Evolutionary conservation across 1,284 basidiomycete genomes (phyloP).

Genomic region (Cystobasidium slooffiae): DNA sequence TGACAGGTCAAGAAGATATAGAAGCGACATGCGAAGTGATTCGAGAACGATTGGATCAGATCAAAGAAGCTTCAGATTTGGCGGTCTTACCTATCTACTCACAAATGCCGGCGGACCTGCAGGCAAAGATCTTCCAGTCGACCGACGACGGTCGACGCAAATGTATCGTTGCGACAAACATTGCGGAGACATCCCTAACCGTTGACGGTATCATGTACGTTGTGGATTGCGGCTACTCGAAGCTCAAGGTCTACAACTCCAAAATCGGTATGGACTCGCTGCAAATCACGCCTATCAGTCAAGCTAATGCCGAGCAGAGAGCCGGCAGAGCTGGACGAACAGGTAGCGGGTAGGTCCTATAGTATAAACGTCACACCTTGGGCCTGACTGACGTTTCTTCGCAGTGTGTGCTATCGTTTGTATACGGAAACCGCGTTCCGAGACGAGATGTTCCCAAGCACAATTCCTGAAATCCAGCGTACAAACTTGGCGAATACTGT

Average conservation of each 20-base stretch:
- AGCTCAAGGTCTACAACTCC: slow-evolving; percentile 98
- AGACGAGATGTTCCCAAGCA: slow-evolving; percentile 95
- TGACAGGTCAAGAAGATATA: slow-evolving; percentile 99
- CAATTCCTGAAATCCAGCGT: slow-evolving; percentile 96
- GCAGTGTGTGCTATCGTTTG: slow-evolving; percentile 90
- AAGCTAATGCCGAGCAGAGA: slow-evolving; percentile 94
- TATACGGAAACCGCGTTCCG: slow-evolving; percentile 96
- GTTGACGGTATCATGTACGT: slow-evolving; percentile 98
- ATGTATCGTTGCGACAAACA: slow-evolving; percentile 98
- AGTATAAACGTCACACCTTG: not conserved
- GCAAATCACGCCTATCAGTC: slow-evolving; percentile 97
- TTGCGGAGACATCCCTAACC: slow-evolving; percentile 96
- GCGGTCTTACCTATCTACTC: slow-evolving; percentile 97
- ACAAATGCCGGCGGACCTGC: slow-evolving; percentile 98
- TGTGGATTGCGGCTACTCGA: slow-evolving; percentile 94
- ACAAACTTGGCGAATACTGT: slow-evolving; percentile 98
- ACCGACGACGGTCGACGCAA: slow-evolving; percentile 93
- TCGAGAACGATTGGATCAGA: slow-evolving; percentile 86
- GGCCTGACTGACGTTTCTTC: not conserved
- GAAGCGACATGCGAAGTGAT: slow-evolving; percentile 91
- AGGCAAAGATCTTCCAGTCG: slow-evolving; percentile 96
- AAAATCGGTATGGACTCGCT: slow-evolving; percentile 99
- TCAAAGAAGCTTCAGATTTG: slow-evolving; percentile 84
- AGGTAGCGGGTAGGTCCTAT: slow-evolving; percentile 74
- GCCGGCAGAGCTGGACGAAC: slow-evolving; percentile 96